phyloP scores from a whole-genome alignment of 177 flowering plant species.

The Vitis hybrid region DNA sequence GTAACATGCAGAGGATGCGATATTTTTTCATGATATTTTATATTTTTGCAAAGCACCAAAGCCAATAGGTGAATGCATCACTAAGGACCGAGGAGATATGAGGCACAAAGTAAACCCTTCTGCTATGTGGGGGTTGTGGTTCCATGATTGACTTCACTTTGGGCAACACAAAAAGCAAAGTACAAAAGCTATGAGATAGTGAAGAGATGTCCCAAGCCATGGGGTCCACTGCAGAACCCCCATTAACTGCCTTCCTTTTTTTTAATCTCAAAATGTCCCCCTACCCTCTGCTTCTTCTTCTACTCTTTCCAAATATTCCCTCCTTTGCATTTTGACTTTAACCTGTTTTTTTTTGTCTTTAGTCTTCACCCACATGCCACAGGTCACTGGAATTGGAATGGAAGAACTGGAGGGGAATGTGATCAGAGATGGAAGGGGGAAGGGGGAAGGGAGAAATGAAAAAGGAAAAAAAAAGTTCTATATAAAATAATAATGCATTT shows the following conservation, averaged over 20 bases:
- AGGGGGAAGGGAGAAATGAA: too few relatives aligned
- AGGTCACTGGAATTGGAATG: conserved; percentile 13
- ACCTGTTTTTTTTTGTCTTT: not conserved
- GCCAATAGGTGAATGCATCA: not conserved
- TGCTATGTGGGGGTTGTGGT: conserved; percentile 25
- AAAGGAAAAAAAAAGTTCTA: too few relatives aligned
- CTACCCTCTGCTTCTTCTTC: not conserved
- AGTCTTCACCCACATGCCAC: not conserved
- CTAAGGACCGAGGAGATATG: not conserved
- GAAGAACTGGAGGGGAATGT: conserved; percentile 21
- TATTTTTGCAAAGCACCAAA: not conserved
- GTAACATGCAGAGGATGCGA: too few relatives aligned
- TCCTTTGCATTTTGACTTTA: not conserved
- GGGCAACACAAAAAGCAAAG: conserved; percentile 13
- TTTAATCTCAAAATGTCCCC: not conserved
- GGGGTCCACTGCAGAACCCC: not conserved
- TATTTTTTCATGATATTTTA: too few relatives aligned
- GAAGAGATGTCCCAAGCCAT: not conserved
- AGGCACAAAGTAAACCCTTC: conserved; percentile 1
- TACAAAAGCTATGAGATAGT: conserved; percentile 9
- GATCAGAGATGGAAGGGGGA: conserved; percentile 9
- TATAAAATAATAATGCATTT: not conserved
- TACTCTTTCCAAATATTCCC: conserved; percentile 13
- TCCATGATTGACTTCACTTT: conserved; percentile 14
- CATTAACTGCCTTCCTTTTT: not conserved